A percentile compares a stretch with the other conserved stretches of the same genome.
Evolutionary conservation across 148 eudicot species (phyloP).

Genomic region (Salicornia ramosissima): DNA sequence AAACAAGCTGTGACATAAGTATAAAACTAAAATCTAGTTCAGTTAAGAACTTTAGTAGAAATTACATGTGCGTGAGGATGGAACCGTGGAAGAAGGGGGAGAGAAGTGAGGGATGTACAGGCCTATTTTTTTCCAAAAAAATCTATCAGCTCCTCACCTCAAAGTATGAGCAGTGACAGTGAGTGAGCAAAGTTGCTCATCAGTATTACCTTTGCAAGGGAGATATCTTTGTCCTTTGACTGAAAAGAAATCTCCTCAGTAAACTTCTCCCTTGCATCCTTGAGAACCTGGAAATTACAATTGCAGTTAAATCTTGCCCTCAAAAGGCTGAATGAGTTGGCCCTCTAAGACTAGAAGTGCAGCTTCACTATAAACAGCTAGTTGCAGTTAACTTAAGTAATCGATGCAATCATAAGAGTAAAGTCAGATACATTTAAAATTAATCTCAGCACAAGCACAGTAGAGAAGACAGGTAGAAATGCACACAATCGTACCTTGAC

Average conservation of each 20-base stretch:
- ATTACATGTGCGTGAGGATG: too few relatives aligned
- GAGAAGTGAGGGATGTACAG: too few relatives aligned
- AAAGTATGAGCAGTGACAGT: constrained; percentile 36
- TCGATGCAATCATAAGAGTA: constrained; percentile 8
- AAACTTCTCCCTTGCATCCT: constrained; percentile 78
- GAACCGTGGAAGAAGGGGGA: too few relatives aligned
- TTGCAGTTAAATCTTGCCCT: constrained; percentile 15
- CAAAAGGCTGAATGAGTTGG: constrained; percentile 11
- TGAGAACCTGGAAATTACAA: constrained; percentile 47
- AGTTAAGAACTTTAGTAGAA: constrained; percentile 1
- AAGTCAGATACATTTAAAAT: constrained; percentile 21
- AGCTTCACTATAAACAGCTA: constrained; percentile 20
- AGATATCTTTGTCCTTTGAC: constrained; percentile 81
- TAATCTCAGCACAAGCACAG: background rate
- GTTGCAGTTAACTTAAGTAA: background rate
- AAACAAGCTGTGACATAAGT: constrained; percentile 1
- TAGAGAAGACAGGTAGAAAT: background rate
- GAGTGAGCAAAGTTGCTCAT: constrained; percentile 35
- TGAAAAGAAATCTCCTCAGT: constrained; percentile 77
- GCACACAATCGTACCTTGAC: background rate
- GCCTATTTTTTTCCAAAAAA: background rate
- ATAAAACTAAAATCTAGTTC: background rate
- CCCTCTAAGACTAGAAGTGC: constrained; percentile 17
- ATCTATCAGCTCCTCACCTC: constrained; percentile 31
- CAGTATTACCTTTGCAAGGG: constrained; percentile 78